Conservation (phyloP, 768 basidiomycete species). For the Russula sp. region DNA sequence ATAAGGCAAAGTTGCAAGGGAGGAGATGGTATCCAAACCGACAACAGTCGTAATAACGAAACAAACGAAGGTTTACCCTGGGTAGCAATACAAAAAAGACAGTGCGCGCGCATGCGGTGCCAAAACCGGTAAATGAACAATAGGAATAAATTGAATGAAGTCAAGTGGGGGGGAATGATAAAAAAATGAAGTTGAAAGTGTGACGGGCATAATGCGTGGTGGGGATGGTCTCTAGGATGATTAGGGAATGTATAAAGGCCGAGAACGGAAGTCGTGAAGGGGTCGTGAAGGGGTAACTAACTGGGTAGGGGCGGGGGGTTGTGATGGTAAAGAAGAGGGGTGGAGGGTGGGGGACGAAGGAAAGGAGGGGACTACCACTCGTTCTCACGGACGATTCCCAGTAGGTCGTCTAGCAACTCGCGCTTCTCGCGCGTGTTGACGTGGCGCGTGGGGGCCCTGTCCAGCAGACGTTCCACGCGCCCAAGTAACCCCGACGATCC, state of each 20-base stretch:
- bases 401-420: slow-evolving; percentile 23
- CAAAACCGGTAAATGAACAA: background rate
- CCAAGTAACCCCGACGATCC: slow-evolving; percentile 65
- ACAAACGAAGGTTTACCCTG: background rate
- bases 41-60: background rate
- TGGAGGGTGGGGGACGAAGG: background rate
- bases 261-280: background rate
- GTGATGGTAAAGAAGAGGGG: background rate
- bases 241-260: slow-evolving; percentile 10
- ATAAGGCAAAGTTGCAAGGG: background rate
- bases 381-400: slow-evolving; percentile 23
- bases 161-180: background rate
- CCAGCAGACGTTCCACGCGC: slow-evolving; percentile 56
- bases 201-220: slow-evolving; percentile 5
- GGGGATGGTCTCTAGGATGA: background rate
- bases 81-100: slow-evolving; percentile 4
- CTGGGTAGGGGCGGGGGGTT: background rate
- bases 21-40: background rate
- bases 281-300: background rate
- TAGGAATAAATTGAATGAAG: slow-evolving; percentile 20
- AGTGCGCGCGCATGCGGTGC: background rate
- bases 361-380: slow-evolving; percentile 10
- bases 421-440: slow-evolving; percentile 40
- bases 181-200: background rate
- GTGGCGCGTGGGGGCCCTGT: slow-evolving; percentile 36